phyloP scores from a whole-genome alignment of 23 red algal genomes.

The Pyropia haitanensis region DNA sequence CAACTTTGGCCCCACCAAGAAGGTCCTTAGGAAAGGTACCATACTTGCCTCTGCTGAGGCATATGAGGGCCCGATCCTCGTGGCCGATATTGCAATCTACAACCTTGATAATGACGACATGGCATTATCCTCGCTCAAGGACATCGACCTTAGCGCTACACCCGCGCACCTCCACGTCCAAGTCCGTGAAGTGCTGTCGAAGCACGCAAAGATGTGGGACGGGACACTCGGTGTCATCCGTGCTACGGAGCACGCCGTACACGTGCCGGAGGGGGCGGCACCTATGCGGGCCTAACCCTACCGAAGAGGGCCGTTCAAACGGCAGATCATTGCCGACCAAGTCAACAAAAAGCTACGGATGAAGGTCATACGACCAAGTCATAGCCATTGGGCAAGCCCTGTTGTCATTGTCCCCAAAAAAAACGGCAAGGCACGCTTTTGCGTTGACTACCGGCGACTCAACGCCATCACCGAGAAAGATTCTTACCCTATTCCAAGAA shows the following conservation, averaged over 20 bases:
- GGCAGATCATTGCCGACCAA: constrained; percentile 1
- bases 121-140: not conserved
- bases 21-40: not conserved
- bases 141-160: not conserved
- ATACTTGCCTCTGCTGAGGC: not conserved
- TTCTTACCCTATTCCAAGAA: constrained; percentile 14
- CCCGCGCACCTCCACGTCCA: not conserved
- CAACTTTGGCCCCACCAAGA: not conserved
- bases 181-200: constrained; percentile 1
- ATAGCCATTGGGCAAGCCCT: constrained; percentile 36
- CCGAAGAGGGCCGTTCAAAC: not conserved
- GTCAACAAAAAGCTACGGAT: constrained; percentile 7
- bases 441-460: constrained; percentile 16
- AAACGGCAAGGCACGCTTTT: constrained; percentile 17
- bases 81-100: no score
- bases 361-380: constrained; percentile 7
- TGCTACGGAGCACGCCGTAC: constrained; percentile 7
- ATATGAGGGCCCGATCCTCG: not conserved
- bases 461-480: constrained; percentile 3
- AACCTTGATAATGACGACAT: no score
- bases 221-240: constrained; percentile 8
- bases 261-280: not conserved
- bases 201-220: constrained; percentile 5
- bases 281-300: constrained; percentile 1
- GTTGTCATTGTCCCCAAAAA: constrained; percentile 16